Conservation (phyloP, 768 basidiomycete genomes). For the Gymnopilus dilepis region DNA sequence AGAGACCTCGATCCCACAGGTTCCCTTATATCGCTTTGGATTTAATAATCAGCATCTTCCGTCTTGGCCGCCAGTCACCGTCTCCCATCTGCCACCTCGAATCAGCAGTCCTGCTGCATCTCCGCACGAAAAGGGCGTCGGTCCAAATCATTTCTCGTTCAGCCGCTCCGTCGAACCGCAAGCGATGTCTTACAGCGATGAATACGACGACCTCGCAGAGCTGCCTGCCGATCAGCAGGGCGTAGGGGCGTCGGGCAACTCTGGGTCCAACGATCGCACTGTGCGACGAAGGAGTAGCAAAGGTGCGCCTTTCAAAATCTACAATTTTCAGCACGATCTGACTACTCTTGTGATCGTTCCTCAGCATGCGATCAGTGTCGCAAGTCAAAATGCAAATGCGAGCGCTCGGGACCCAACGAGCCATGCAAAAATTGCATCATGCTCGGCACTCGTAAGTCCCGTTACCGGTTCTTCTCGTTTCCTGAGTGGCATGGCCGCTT, state of each 20-base stretch:
- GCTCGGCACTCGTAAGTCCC: slow-evolving; percentile 66
- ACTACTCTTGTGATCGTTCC: slow-evolving; percentile 10
- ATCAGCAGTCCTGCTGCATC: slow-evolving; percentile 12
- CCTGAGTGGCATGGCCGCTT: neutral
- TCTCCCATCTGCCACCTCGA: slow-evolving; percentile 26
- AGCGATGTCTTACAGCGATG: slow-evolving; percentile 57
- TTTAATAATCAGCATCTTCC: slow-evolving; percentile 29
- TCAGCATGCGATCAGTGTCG: slow-evolving; percentile 88
- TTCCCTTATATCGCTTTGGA: slow-evolving; percentile 41
- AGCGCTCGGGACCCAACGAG: slow-evolving; percentile 61
- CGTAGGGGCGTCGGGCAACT: neutral
- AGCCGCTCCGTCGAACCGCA: slow-evolving; percentile 15
- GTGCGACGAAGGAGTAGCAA: slow-evolving; percentile 79
- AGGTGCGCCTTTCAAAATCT: slow-evolving; percentile 44
- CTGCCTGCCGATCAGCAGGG: slow-evolving; percentile 48
- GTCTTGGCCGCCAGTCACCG: slow-evolving; percentile 33
- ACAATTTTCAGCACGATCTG: neutral
- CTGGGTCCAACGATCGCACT: slow-evolving; percentile 46
- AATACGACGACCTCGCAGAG: slow-evolving; percentile 66
- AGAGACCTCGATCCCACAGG: slow-evolving; percentile 33
- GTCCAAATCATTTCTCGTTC: slow-evolving; percentile 20
- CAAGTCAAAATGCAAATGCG: slow-evolving; percentile 91
- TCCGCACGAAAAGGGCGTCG: slow-evolving; percentile 13
- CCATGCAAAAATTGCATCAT: slow-evolving; percentile 81
- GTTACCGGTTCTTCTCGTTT: neutral